Conservation (phyloP, 2,329 filamentous ascomycete genomes). For the Tolypocladium amazonense region DNA sequence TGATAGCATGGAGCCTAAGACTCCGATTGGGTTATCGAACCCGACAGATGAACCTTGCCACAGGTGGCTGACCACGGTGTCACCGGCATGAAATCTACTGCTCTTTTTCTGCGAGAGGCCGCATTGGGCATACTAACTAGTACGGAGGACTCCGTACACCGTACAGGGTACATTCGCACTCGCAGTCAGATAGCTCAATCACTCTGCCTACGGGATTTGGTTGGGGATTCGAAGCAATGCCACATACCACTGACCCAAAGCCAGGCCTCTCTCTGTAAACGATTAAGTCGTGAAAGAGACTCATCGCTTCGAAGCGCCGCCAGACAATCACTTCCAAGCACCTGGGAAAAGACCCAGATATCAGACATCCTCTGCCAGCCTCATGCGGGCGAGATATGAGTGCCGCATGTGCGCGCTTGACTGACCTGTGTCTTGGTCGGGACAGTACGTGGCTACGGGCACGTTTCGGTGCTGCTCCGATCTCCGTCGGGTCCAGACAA, state of each 20-base stretch:
- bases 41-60: not conserved
- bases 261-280: not conserved
- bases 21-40: not conserved
- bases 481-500: not conserved
- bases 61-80: not conserved
- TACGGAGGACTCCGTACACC: too few relatives aligned
- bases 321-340: not conserved
- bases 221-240: too few relatives aligned
- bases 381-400: not conserved
- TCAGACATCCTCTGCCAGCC: not conserved
- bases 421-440: not conserved
- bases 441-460: not conserved
- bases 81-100: not conserved
- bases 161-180: not conserved
- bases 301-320: too few relatives aligned
- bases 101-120: not conserved
- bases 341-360: not conserved
- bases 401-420: not conserved
- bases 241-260: not conserved
- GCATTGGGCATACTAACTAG: not conserved
- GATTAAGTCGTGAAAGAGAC: too few relatives aligned
- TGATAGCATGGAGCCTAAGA: not conserved
- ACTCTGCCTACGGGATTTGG: too few relatives aligned
- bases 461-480: not conserved
- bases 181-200: not conserved